phyloP scores from a whole-genome alignment of 2,329 filamentous ascomycete species.

The Aphanoascus verrucosus region DNA sequence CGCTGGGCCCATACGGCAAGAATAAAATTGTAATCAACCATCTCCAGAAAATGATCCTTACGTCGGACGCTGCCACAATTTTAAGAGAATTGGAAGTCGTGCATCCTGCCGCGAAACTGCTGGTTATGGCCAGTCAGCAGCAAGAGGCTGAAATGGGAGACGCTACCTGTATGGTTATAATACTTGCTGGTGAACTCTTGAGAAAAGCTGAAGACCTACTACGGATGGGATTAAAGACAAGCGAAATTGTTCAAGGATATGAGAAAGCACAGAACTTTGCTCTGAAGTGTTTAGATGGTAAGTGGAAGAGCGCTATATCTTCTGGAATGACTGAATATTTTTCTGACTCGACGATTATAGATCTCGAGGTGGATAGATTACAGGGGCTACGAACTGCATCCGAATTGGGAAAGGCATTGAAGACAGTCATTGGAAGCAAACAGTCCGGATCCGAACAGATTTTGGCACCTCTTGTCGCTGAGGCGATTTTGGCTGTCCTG shows the following conservation, averaged over 20 bases:
- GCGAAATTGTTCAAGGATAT: conserved; percentile 90
- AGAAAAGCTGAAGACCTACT: conserved; percentile 95
- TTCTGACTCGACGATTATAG: conserved; percentile 28
- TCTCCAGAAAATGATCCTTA: conserved; percentile 98
- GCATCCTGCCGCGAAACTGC: conserved; percentile 90
- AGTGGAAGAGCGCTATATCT: conserved; percentile 15
- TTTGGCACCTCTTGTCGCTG: conserved; percentile 75
- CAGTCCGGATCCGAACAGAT: conserved; percentile 89
- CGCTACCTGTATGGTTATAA: conserved; percentile 92
- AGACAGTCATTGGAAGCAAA: conserved; percentile 92
- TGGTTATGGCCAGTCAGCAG: conserved; percentile 98
- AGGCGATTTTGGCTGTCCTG: conserved; percentile 72
- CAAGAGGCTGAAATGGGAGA: conserved; percentile 99
- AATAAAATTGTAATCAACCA: conserved; percentile 99
- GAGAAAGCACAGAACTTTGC: conserved; percentile 89
- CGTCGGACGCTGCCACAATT: conserved; percentile 94
- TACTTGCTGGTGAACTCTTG: conserved; percentile 86
- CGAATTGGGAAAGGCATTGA: conserved; percentile 88
- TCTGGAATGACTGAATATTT: not conserved
- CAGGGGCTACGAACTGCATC: conserved; percentile 67
- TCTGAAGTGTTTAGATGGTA: conserved; percentile 67
- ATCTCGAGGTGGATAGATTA: conserved; percentile 83
- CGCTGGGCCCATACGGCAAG: conserved; percentile 88
- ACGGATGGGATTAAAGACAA: conserved; percentile 95
- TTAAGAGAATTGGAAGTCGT: conserved; percentile 95